Conservation (phyloP, 2,329 filamentous ascomycete genomes). For the Colletotrichum phormii region DNA sequence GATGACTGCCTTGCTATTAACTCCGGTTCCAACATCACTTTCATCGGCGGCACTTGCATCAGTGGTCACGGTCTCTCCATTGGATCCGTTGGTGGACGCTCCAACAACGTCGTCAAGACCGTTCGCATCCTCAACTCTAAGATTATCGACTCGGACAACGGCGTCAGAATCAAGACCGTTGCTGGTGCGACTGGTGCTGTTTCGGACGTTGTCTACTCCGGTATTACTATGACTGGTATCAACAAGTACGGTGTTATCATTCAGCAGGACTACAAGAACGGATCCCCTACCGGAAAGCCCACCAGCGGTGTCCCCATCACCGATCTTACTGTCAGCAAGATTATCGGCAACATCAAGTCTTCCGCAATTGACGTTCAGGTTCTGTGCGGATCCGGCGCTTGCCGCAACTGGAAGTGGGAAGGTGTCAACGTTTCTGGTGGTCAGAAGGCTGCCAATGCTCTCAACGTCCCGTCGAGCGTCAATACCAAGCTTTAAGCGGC, state of each 20-base stretch:
- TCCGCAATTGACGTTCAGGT: conserved; percentile 60
- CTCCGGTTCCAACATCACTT: conserved; percentile 61
- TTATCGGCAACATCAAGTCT: conserved; percentile 55
- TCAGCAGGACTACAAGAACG: conserved; percentile 61
- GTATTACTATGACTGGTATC: conserved; percentile 55
- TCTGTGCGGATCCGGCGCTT: conserved; percentile 62
- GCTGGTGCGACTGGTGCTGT: conserved; percentile 57
- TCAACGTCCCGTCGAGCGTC: neutral
- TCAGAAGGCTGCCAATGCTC: neutral
- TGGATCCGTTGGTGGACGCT: conserved; percentile 58
- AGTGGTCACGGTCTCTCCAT: conserved; percentile 57
- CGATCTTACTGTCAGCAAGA: conserved; percentile 54
- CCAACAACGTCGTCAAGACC: conserved; percentile 63
- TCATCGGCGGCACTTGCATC: conserved; percentile 56
- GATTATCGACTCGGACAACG: conserved; percentile 65
- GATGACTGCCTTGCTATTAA: conserved; percentile 71
- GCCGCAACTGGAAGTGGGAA: conserved; percentile 51
- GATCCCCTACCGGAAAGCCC: conserved; percentile 56
- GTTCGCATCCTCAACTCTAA: conserved; percentile 61
- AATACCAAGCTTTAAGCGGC: neutral
- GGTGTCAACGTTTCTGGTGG: neutral
- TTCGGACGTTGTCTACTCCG: conserved; percentile 55
- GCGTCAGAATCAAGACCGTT: conserved; percentile 62
- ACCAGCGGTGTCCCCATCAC: conserved; percentile 65
- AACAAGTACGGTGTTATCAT: conserved; percentile 53